Evolutionary conservation across 2,329 filamentous ascomycete species (phyloP), one percentile per base, ranked within the genome.

Genomic region (Aureobasidium sp.): DNA sequence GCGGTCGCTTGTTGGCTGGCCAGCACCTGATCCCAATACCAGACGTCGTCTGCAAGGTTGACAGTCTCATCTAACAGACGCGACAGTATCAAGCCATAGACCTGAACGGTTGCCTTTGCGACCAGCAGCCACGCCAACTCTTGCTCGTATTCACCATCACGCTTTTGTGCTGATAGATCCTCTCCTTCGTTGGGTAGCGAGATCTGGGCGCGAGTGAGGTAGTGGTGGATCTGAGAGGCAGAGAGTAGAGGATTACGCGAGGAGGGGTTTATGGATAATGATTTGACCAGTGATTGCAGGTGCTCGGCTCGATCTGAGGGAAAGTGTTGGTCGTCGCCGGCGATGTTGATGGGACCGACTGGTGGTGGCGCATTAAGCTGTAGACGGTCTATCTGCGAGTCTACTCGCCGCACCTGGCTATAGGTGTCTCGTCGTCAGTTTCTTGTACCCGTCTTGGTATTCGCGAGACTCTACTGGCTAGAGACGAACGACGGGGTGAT

Each of bases 11-110:
- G 82, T 67, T 90, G 87, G 0, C 90, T 95, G 11, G 85, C 84
- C 34, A 96, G 77, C 1, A 97, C 83, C 67, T 94, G 89, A 70
- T 96, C 90, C 94, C 94, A 99, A 73, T 97, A 97, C 85, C 88
- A 92, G 27, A 96, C 87, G 68, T 96, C 91, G 66, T 96, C 87
- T 68, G 86, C 89, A 20, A 99, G 76, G 0, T 88, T 87, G 12
- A 93, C 86, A 12, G 91, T 95, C 68, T 94, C 88, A 61, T 93
- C 88, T 12, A 97, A 76, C 3, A 97, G 81, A 0, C 84, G 86
- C 67, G 87, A 86, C 67, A 97, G 78, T 44, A 96, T 82, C 53
- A 90, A 78, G 4, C 93, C 93, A 70, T 96, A 95, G 1, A 88
- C 87, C 71, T 97, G 93, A n/a, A 92, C 85, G 0, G 92, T 90